Evolutionary conservation across 164 flowering plant species (phyloP), one percentile per base, ranked within the genome.

Genomic region (Kingdonia uniflora): DNA sequence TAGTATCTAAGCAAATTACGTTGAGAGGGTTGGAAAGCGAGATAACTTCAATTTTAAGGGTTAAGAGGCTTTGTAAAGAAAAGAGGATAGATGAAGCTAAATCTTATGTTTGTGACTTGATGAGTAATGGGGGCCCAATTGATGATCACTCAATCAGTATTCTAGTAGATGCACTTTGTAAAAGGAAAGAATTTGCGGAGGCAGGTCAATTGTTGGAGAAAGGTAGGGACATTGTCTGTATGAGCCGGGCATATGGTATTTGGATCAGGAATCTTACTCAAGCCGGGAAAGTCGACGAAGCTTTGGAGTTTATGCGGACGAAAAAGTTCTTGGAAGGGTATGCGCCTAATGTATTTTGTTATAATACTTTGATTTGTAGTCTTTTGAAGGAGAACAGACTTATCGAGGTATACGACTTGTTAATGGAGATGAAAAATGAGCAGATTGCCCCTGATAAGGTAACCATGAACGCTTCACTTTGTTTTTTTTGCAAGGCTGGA

Each of bases 401-500:
- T 7, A 55, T 58, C 49, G 88, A 85, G 38, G 84, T 81, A 5
- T 75, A 19, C 58, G 90, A 87, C 66, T 61, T 91, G 58, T 35
- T 91, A 48, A 60, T 66, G 55, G 95, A 91, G 43, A 91, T 91
- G 97, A 68, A 57, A 55, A 82, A 81, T 49, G 42, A 42, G 35
- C 23, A 54, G 15, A 58, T 87, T 19, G 61, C 51, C 1, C 90
- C 97, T n/a, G 84, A 87, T 68, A 65, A 57, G 64, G 63, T 70
- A 16, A 91, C 97, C 16, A 75, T 91, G 85, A 80, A 79, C 68
- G 78, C 80, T 12, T 76, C 69, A 1, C 57, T 87, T 54, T 77
- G 90, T 58, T 80, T 83, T 68, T 79, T 91, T 49, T 85, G 96
- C 63, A 91, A 87, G 69, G 90, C 80, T 14, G 97, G 92, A 39